phyloP scores from a whole-genome alignment of 441 rosid species.

The Brassica balearica region DNA sequence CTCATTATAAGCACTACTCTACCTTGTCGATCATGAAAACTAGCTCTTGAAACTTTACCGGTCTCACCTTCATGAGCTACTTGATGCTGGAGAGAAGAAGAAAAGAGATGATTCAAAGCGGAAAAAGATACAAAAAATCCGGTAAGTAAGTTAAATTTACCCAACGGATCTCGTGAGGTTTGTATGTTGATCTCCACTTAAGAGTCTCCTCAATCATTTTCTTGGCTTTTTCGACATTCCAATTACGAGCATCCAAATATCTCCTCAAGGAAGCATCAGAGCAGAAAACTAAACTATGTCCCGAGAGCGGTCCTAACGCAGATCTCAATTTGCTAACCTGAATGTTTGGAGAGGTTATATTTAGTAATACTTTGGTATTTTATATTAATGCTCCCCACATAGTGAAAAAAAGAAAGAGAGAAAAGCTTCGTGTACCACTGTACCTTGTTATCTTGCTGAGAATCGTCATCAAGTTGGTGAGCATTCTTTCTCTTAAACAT shows the following conservation, averaged over 20 bases:
- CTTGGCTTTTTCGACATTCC: conserved; percentile 69
- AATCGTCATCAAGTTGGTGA: conserved; percentile 53
- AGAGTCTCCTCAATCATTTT: conserved; percentile 70
- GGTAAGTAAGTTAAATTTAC: conserved; percentile 35
- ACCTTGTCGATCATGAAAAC: conserved; percentile 64
- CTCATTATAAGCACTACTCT: conserved; percentile 76
- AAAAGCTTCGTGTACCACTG: neutral
- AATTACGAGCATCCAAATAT: conserved; percentile 66
- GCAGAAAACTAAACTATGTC: conserved; percentile 58
- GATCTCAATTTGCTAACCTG: conserved; percentile 62
- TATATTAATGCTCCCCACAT: neutral
- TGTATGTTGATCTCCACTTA: conserved; percentile 70
- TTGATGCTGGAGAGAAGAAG: conserved; percentile 46
- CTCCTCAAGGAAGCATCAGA: conserved; percentile 62
- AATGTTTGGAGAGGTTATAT: neutral
- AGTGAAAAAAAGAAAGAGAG: neutral
- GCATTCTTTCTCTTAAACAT: conserved; percentile 55
- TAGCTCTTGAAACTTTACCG: conserved; percentile 69
- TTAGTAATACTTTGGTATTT: neutral
- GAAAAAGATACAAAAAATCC: neutral
- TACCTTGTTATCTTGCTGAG: conserved; percentile 72
- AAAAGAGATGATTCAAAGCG: neutral
- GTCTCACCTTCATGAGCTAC: conserved; percentile 84
- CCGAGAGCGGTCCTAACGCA: conserved; percentile 65
- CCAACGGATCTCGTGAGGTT: conserved; percentile 81